Percentiles rank a stretch among this genome's conserved stretches.
These are phyloP conservation scores for Paraconiothyrium sp. DNA, from an alignment of 2,329 filamentous ascomycete species.

Conservation along the genomic window DNA sequence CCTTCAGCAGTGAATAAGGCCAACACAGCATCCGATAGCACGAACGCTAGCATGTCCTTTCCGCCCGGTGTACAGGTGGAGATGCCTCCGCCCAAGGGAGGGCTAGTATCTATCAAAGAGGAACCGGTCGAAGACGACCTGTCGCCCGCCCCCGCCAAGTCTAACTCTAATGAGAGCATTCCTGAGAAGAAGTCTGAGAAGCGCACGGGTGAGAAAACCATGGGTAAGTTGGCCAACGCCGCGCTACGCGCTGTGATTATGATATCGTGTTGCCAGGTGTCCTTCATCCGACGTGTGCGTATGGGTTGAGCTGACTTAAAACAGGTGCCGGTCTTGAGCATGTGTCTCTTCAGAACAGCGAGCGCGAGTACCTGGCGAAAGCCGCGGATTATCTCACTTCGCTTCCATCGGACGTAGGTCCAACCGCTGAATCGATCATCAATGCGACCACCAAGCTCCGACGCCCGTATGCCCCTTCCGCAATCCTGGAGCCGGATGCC, in stretches of 20 bases:
- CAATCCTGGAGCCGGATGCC: slow-evolving; percentile 15
- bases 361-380: slow-evolving; percentile 13
- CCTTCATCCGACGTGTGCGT: background rate
- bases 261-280: background rate
- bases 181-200: background rate
- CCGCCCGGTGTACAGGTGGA: background rate
- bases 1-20: background rate
- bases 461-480: slow-evolving; percentile 19
- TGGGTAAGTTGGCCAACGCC: background rate
- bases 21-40: background rate
- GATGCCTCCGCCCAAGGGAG: background rate
- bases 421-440: slow-evolving; percentile 20
- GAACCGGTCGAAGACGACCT: background rate
- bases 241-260: background rate
- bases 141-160: background rate
- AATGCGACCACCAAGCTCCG: slow-evolving; percentile 30
- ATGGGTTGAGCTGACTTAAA: background rate
- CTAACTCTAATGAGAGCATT: background rate
- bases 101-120: background rate
- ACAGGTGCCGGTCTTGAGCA: slow-evolving; percentile 13
- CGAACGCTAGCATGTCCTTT: background rate
- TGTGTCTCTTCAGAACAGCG: slow-evolving; percentile 2
- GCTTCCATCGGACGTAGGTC: slow-evolving; percentile 5
- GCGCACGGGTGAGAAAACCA: background rate
- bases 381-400: slow-evolving; percentile 61